Evolutionary conservation across 2,329 filamentous ascomycete species (phyloP).

Genomic region (Paracamarosporium sp.): DNA sequence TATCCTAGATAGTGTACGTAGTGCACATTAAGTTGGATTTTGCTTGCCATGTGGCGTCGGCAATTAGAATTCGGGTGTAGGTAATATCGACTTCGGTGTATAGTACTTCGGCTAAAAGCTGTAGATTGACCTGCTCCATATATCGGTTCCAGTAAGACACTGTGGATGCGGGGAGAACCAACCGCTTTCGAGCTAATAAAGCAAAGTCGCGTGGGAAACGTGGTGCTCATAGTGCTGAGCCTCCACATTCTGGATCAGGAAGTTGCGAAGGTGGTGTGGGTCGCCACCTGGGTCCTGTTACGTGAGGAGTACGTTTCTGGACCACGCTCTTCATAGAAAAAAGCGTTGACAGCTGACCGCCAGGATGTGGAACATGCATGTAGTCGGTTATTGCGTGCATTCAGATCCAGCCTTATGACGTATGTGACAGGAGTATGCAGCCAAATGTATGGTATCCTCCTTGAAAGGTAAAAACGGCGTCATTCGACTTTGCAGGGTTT

Average conservation of each 20-base stretch:
- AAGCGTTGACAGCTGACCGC: too few species aligned
- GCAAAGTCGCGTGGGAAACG: neutral
- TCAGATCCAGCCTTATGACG: neutral
- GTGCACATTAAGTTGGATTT: neutral
- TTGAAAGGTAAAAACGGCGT: constrained; percentile 26
- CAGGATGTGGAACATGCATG: neutral
- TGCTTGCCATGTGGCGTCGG: neutral
- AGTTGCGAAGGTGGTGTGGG: neutral
- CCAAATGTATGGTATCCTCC: too few species aligned
- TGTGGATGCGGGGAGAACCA: neutral
- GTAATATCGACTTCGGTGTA: neutral
- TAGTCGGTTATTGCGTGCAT: neutral
- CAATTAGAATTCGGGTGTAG: neutral
- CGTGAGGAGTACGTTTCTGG: neutral
- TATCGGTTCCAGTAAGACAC: neutral
- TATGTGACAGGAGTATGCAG: neutral
- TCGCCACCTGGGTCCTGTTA: neutral
- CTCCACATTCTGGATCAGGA: neutral
- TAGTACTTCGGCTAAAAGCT: constrained; percentile 4
- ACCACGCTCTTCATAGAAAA: too few species aligned
- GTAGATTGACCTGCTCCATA: neutral
- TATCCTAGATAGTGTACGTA: neutral
- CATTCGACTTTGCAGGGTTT: constrained; percentile 18
- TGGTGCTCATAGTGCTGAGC: neutral
- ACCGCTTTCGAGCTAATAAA: neutral